Evolutionary conservation across 2,329 filamentous ascomycete species (phyloP), one percentile per base, ranked within the genome.

Genomic region (Fusarium protoensiforme): DNA sequence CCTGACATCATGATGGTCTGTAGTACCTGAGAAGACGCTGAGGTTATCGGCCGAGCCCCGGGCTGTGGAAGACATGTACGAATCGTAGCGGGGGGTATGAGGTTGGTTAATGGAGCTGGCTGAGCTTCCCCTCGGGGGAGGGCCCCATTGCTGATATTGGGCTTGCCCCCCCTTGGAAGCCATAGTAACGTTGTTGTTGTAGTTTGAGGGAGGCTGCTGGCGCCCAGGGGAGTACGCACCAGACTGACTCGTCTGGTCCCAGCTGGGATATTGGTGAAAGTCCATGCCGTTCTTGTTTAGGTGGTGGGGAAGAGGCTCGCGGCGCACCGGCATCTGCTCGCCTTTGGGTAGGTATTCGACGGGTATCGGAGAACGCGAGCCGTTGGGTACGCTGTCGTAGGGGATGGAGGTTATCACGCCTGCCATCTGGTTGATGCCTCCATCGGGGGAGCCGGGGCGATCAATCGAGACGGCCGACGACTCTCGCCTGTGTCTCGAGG

Each of bases 341-440:
- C 88, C 84, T 79, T 90, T 90, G 58, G 92, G 91, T 48, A 94
- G 85, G 79, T 93, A 93, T 53, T 97, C 93, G 78, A 94, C 87
- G 41, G 92, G 84, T 67, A 94, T 88, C 7, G 94, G 92, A 27
- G 91, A 92, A 79, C 90, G 91, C 57, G 88, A 88, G 80, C 93
- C 92, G 63, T 88, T 81, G 59, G 88, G 81, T 33, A 92, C 87
- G 77, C 86, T 91, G 76, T 97, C 94, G 85, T 97, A 97, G 35
- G 95, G 94, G 73, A 98, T 95, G 31, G 94, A 92, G 36, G 94
- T 94, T 79, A 98, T 94, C 67, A 96, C 90, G 67, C 94, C 95
- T 36, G 94, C 92, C 80, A 91, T 92, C 85, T 92, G 91, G 79
- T 93, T 92, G 69, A 95, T 84, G 67, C 90, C 91, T 68, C 87